Conservation (phyloP, 164 flowering plant species). For the grape (Vitis vinifera) region ASM3070453v1 NC_081814.1:11088001-11088500, state of each 20-base stretch:
- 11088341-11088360: slow-evolving; percentile 63
- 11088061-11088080: slow-evolving; percentile 38
- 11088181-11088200: too few species aligned
- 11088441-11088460: slow-evolving; percentile 52
- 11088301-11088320: slow-evolving; percentile 60
- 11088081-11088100: slow-evolving; percentile 28
- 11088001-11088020: slow-evolving; percentile 30
- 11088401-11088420: neutral
- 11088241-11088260: slow-evolving; percentile 54
- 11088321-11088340: slow-evolving; percentile 76
- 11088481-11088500: slow-evolving; percentile 29
- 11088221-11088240: slow-evolving; percentile 21
- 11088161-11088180: neutral
- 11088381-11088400: neutral
- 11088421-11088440: neutral
- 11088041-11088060: slow-evolving; percentile 37
- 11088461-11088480: slow-evolving; percentile 47
- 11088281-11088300: slow-evolving; percentile 64
- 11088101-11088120: slow-evolving; percentile 33
- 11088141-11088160: slow-evolving; percentile 11
- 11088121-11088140: slow-evolving; percentile 38
- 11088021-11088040: slow-evolving; percentile 41
- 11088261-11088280: slow-evolving; percentile 51
- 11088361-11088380: slow-evolving; percentile 7
- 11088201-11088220: neutral